A percentile compares a stretch with the other conserved stretches of the same genome.
Evolutionary conservation across 352 stramenopile genomes (phyloP).

Genomic region (Phytophthora multivora): DNA sequence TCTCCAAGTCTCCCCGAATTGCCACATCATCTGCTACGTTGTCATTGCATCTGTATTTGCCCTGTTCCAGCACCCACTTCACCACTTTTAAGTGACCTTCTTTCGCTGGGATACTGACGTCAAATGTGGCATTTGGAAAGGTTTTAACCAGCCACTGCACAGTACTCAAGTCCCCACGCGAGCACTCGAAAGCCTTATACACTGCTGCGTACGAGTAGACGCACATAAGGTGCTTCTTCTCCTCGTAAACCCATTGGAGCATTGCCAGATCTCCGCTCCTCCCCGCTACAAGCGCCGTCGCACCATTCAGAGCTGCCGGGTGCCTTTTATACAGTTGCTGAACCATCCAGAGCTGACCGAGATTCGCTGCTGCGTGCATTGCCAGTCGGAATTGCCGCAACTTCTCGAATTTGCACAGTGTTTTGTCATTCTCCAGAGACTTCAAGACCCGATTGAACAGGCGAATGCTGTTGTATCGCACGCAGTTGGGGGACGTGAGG

Average conservation of each 20-base stretch:
- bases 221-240: neutral
- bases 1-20: neutral
- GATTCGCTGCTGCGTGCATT: neutral
- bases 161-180: neutral
- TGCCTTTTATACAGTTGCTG: slow-evolving; percentile 7
- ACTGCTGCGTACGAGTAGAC: slow-evolving; percentile 1
- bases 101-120: slow-evolving; percentile 1
- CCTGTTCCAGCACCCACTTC: slow-evolving; percentile 1
- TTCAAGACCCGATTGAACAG: slow-evolving; percentile 8
- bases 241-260: slow-evolving; percentile 1
- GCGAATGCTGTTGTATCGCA: slow-evolving; percentile 1
- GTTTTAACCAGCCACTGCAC: slow-evolving; percentile 1
- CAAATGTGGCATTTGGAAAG: neutral
- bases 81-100: neutral
- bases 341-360: slow-evolving; percentile 13
- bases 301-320: slow-evolving; percentile 9
- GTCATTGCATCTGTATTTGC: neutral
- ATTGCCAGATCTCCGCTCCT: neutral
- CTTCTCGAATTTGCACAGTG: slow-evolving; percentile 8
- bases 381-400: slow-evolving; percentile 16
- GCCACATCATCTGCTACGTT: neutral
- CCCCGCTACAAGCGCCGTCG: slow-evolving; percentile 1
- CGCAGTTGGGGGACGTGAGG: slow-evolving; percentile 2
- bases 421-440: slow-evolving; percentile 1
- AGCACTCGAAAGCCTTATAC: neutral